Conservation (phyloP, 192 early-diverging fungal species). For the Coemansia pectinata region DNA sequence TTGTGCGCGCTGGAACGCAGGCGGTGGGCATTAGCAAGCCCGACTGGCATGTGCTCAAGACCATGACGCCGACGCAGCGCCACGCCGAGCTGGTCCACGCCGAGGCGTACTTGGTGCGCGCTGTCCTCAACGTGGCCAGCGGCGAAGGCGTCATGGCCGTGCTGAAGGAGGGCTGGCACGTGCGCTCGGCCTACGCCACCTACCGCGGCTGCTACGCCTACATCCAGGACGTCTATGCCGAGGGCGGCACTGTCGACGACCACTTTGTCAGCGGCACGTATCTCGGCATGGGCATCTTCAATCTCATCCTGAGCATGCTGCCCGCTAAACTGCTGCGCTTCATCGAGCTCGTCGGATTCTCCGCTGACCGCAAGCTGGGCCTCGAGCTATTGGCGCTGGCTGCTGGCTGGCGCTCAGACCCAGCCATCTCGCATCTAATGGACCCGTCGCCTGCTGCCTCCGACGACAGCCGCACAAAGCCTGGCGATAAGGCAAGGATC, state of each 20-base stretch:
- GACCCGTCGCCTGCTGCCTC: constrained; percentile 13
- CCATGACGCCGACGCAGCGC: constrained; percentile 36
- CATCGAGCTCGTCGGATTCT: constrained; percentile 83
- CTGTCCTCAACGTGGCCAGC: constrained; percentile 70
- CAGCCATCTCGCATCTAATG: constrained; percentile 19
- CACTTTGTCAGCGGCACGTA: constrained; percentile 82
- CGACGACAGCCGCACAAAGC: not conserved
- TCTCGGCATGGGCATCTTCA: constrained; percentile 77
- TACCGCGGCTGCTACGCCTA: constrained; percentile 64
- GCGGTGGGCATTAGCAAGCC: constrained; percentile 39
- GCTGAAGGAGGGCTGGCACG: constrained; percentile 75
- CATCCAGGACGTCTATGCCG: constrained; percentile 53
- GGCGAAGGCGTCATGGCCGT: constrained; percentile 77
- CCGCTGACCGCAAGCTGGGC: constrained; percentile 72
- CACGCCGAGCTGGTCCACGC: constrained; percentile 78
- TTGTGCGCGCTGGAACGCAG: constrained; percentile 41
- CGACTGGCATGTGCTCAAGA: constrained; percentile 33
- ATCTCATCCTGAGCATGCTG: constrained; percentile 74
- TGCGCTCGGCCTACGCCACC: constrained; percentile 67
- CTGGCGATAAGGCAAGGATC: not conserved
- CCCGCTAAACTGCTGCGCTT: constrained; percentile 71
- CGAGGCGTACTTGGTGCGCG: constrained; percentile 72
- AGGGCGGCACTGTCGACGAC: constrained; percentile 69
- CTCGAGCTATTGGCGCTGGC: constrained; percentile 70
- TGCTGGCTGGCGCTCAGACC: constrained; percentile 64